These are phyloP conservation scores for Parietaria judaica DNA, from an alignment of 306 rosid genomes.

Conservation along the genomic window DNA sequence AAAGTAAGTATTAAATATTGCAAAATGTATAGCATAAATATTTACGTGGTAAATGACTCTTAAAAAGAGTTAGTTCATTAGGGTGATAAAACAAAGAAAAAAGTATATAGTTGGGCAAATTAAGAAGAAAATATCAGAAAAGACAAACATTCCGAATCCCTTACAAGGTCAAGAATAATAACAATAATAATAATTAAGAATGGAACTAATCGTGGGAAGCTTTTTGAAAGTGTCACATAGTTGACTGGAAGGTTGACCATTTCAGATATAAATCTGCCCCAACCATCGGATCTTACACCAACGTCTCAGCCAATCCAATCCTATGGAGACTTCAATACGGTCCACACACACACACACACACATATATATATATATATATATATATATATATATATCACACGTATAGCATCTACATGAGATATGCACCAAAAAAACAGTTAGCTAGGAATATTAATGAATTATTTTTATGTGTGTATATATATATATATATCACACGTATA, in stretches of 20 bases:
- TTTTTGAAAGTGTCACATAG: slow-evolving; percentile 7
- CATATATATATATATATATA: too few relatives aligned
- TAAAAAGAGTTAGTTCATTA: too few relatives aligned
- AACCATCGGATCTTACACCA: slow-evolving; percentile 26
- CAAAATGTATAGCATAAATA: too few relatives aligned
- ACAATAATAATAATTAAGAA: slow-evolving; percentile 15
- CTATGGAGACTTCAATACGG: slow-evolving; percentile 23
- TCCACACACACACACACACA: slow-evolving; percentile 29
- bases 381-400: too few relatives aligned
- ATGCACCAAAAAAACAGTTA: too few relatives aligned
- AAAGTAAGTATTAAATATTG: too few relatives aligned
- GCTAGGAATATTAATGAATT: too few relatives aligned
- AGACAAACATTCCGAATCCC: slow-evolving; percentile 32
- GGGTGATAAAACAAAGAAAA: too few relatives aligned
- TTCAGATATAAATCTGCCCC: slow-evolving; percentile 7
- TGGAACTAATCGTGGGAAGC: slow-evolving; percentile 13
- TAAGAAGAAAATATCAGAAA: background rate
- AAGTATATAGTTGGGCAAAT: background rate
- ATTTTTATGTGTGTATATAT: too few relatives aligned
- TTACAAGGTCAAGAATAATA: background rate
- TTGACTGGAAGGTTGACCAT: slow-evolving; percentile 23
- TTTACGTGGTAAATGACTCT: too few relatives aligned
- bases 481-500: slow-evolving; percentile 3
- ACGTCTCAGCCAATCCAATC: slow-evolving; percentile 19
- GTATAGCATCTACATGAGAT: too few relatives aligned